Evolutionary conservation across 768 basidiomycete species (phyloP), one percentile per base, ranked within the genome.

Genomic region (Xanthoconium stramineum): DNA sequence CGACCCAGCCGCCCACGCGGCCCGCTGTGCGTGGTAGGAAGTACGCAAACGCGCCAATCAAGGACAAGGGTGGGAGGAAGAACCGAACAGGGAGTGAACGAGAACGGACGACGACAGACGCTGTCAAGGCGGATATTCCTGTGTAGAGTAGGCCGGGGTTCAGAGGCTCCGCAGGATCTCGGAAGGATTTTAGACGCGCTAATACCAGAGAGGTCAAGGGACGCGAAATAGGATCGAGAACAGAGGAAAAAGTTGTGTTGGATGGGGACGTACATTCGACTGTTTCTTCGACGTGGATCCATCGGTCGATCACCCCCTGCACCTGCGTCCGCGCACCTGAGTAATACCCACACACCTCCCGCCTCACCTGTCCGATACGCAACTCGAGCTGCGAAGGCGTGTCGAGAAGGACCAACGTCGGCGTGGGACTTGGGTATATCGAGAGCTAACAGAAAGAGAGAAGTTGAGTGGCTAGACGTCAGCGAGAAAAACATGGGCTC

Each of bases 131-230:
- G 3, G 92, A 85, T 47, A 98, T 81, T 47, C 93, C 91, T 45
- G 91, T 88, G 76, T 96, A 98, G 52, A 98, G 85, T 6, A 89
- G 65, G n/a, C 90, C 92, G 1, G 95, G 95, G 11, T 87, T 93
- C 30, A 97, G 82, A 1, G 86, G 77, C 73, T 98, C 96, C 51
- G 88, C 78, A 0, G 85, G 80, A 0, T 91, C 86, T 14, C 93
- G 74, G 62, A 98, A 82, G 7, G 87, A 82, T 70, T 94, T 94
- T 33, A 98, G 76, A 59, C 92, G 86, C 56, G 78, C 94, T 96
- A 43, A 5, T 6, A 35, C 17, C n/a, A n/a, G 28, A 29, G 12
- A 14, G 28, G 14, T 42, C 40, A 24, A 19, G 43, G 33, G 33
- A 37, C 8, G 8, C 13, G 36, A 14, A 15, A 15, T 37, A 15